Percentiles rank a stretch among this genome's conserved stretches.
Conservation (phyloP, 495 filamentous ascomycete species). For the Penicillium atrosanguineum region DNA sequence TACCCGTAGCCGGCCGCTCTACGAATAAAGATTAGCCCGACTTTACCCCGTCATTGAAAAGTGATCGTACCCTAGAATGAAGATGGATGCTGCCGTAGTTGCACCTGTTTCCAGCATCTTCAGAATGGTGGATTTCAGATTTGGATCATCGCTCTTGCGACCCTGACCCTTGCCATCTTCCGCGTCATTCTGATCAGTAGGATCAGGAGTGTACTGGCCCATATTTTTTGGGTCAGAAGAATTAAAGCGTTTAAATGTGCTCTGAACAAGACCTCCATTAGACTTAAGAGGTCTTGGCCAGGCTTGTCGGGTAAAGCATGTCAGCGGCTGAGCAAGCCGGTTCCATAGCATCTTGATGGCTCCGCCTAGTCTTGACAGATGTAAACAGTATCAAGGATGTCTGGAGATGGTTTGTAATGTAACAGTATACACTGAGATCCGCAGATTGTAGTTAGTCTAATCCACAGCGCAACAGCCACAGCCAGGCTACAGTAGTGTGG, state of each 20-base stretch:
- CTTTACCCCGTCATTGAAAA: not conserved
- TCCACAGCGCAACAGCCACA: slow-evolving; percentile 8
- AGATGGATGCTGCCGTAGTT: slow-evolving; percentile 83
- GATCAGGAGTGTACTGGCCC: slow-evolving; percentile 27
- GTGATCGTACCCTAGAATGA: slow-evolving; percentile 67
- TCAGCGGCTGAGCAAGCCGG: slow-evolving; percentile 22
- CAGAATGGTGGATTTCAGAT: slow-evolving; percentile 49
- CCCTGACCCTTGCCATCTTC: slow-evolving; percentile 27
- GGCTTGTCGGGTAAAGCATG: slow-evolving; percentile 20
- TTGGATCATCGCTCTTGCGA: slow-evolving; percentile 30
- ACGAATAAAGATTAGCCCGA: slow-evolving; percentile 15
- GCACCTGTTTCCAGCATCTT: slow-evolving; percentile 85
- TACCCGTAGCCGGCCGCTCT: slow-evolving; percentile 80
- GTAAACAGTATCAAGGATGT: too few species aligned
- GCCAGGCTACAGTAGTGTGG: slow-evolving; percentile 2
- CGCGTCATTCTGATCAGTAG: slow-evolving; percentile 32
- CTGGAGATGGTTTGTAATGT: not conserved
- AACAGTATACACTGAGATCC: not conserved
- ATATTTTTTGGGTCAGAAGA: slow-evolving; percentile 26
- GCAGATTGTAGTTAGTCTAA: slow-evolving; percentile 2
- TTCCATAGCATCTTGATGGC: slow-evolving; percentile 20
- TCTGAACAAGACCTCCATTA: slow-evolving; percentile 4
- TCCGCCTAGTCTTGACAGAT: not conserved
- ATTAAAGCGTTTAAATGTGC: slow-evolving; percentile 25
- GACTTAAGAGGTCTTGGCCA: slow-evolving; percentile 14